Evolutionary conservation across 495 filamentous ascomycete genomes (phyloP).

Genomic region (Aspergillus leporis): DNA sequence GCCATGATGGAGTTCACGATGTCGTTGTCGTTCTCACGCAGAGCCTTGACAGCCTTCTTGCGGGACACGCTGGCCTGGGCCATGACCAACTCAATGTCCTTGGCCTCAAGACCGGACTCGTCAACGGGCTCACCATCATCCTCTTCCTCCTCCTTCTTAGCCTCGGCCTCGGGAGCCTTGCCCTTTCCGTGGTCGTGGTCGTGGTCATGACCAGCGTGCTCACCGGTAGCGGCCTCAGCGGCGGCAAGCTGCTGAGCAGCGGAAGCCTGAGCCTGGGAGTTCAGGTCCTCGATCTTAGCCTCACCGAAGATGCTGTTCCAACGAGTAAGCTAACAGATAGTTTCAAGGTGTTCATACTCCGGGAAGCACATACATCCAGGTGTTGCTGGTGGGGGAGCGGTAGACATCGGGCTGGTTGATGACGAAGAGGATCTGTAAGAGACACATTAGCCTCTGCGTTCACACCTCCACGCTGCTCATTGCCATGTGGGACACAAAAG

Average conservation of each 20-base stretch:
- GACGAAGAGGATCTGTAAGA: conserved; percentile 88
- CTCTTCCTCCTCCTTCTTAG: conserved; percentile 85
- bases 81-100: conserved; percentile 99
- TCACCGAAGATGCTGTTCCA: conserved; percentile 93
- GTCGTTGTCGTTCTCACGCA: conserved; percentile 99
- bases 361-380: conserved; percentile 80
- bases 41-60: conserved; percentile 97
- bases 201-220: conserved; percentile 74
- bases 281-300: conserved; percentile 99
- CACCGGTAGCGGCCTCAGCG: conserved; percentile 76
- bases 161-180: conserved; percentile 71
- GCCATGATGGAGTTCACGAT: conserved; percentile 99
- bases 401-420: conserved; percentile 99
- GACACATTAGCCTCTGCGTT: conserved; percentile 18
- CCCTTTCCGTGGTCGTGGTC: conserved; percentile 75
- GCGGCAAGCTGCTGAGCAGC: conserved; percentile 88
- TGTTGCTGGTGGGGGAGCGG: conserved; percentile 97
- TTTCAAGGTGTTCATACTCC: not conserved
- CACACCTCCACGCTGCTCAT: not conserved
- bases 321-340: conserved; percentile 22
- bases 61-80: conserved; percentile 92
- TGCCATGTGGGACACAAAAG: not conserved
- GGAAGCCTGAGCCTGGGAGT: conserved; percentile 92
- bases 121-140: conserved; percentile 97
- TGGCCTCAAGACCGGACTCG: conserved; percentile 88